Evolutionary conservation across 768 basidiomycete species (phyloP).

Genomic region (Auricularia sp.): DNA sequence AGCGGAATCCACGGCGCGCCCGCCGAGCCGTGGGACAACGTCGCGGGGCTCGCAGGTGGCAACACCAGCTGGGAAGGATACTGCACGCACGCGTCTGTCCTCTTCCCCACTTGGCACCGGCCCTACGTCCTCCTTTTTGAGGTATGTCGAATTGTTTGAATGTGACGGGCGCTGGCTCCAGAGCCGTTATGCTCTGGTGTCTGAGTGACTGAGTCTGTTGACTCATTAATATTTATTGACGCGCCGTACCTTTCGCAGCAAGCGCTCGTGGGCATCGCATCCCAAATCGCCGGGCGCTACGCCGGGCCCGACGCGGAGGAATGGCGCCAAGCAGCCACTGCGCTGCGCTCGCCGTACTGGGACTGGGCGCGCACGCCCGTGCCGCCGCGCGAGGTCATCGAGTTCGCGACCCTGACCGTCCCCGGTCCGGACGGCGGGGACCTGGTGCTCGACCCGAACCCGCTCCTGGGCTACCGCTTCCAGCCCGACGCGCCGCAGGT

Average conservation of each 20-base stretch:
- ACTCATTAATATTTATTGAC: not conserved
- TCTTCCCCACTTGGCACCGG: constrained; percentile 50
- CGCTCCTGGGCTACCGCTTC: constrained; percentile 27
- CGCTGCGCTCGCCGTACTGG: constrained; percentile 38
- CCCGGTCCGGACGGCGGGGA: constrained; percentile 21
- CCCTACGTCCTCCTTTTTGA: constrained; percentile 42
- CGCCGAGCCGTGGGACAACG: constrained; percentile 33
- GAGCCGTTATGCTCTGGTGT: too few relatives aligned
- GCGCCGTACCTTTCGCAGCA: not conserved
- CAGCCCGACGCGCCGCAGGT: constrained; percentile 17
- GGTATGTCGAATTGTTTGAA: constrained; percentile 19
- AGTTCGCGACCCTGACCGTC: constrained; percentile 23
- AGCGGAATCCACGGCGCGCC: constrained; percentile 46
- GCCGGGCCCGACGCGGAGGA: constrained; percentile 2
- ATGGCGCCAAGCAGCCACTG: constrained; percentile 26
- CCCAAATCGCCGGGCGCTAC: not conserved
- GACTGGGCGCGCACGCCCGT: constrained; percentile 36
- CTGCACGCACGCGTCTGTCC: constrained; percentile 42
- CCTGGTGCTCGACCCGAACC: constrained; percentile 20
- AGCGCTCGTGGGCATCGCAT: not conserved
- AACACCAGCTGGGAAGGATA: constrained; percentile 34
- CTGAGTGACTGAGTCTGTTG: not conserved
- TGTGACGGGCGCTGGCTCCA: not conserved
- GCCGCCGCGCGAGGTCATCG: constrained; percentile 32
- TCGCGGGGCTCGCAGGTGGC: constrained; percentile 13